Conservation (phyloP, 1,139 yeast genomes). For the Saccharomyces hybrid region DNA sequence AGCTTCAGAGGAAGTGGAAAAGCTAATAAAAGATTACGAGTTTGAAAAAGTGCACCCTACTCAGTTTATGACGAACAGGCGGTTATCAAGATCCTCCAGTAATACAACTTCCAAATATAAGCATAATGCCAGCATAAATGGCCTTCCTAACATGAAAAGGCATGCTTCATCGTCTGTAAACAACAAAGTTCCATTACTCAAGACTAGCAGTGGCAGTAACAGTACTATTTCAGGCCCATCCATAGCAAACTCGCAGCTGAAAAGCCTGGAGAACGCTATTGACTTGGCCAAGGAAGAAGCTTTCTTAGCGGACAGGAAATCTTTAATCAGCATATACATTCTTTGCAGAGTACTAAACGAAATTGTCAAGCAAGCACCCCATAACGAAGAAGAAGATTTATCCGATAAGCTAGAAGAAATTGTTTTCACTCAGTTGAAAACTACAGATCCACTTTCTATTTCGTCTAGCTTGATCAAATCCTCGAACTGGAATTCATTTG, state of each 20-base stretch:
- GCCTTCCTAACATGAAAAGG: background rate
- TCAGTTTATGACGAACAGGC: background rate
- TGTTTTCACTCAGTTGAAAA: slow-evolving; percentile 79
- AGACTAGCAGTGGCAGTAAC: background rate
- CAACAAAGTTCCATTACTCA: background rate
- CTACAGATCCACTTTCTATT: slow-evolving; percentile 74
- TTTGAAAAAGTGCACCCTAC: slow-evolving; percentile 4
- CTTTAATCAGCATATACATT: slow-evolving; percentile 78
- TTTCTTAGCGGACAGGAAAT: slow-evolving; percentile 77
- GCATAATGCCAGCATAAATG: background rate
- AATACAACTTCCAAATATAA: background rate
- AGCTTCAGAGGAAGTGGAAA: slow-evolving; percentile 54
- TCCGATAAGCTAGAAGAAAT: slow-evolving; percentile 86
- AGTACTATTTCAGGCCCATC: background rate
- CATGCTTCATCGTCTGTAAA: background rate
- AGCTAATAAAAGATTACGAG: slow-evolving; percentile 29
- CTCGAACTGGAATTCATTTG: slow-evolving; percentile 90
- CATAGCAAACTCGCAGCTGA: slow-evolving; percentile 20
- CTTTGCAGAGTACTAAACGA: slow-evolving; percentile 88
- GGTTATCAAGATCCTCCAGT: background rate
- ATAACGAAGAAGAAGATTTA: slow-evolving; percentile 67
- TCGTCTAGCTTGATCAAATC: slow-evolving; percentile 67
- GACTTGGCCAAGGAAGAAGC: slow-evolving; percentile 60
- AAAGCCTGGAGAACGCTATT: slow-evolving; percentile 37
- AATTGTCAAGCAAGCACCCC: slow-evolving; percentile 82